Percentiles rank a stretch among this genome's conserved stretches.
These are phyloP conservation scores for Cicer pinnatifidum DNA, from an alignment of 306 rosid species.

Conservation along the genomic window DNA sequence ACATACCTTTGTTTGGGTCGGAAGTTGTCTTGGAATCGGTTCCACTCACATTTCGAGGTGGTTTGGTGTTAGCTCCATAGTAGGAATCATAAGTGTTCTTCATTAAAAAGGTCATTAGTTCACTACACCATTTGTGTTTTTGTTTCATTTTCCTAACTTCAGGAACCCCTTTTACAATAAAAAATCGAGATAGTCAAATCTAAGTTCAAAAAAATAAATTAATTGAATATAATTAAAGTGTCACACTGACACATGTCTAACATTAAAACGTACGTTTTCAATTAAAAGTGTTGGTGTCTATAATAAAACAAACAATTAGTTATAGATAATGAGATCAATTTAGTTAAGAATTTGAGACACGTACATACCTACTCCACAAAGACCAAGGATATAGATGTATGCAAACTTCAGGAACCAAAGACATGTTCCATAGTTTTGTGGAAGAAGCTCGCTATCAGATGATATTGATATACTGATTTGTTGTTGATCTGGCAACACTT, in stretches of 20 bases:
- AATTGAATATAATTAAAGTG: no score
- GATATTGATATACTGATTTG: background rate
- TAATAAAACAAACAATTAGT: no score
- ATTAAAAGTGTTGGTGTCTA: no score
- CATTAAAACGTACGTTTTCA: no score
- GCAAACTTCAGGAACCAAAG: constrained; percentile 19
- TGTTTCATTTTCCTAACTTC: constrained; percentile 8
- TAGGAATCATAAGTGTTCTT: background rate
- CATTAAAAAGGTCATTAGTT: constrained; percentile 41
- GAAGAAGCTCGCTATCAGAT: background rate
- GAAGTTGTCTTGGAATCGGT: background rate
- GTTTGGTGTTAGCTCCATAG: constrained; percentile 28
- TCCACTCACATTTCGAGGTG: background rate
- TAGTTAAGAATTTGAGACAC: background rate
- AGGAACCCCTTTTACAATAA: constrained; percentile 3
- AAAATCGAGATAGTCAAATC: background rate
- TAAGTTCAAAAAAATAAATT: background rate
- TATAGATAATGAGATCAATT: background rate
- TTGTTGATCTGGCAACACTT: no score
- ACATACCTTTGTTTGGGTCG: constrained; percentile 2
- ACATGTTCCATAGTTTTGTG: constrained; percentile 19
- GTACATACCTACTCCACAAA: constrained; percentile 8
- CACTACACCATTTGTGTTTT: constrained; percentile 48
- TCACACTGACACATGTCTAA: no score
- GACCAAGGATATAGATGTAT: constrained; percentile 3